Evolutionary conservation across 176 grass and related monocot species (phyloP).

Genomic region (Avena insularis): DNA sequence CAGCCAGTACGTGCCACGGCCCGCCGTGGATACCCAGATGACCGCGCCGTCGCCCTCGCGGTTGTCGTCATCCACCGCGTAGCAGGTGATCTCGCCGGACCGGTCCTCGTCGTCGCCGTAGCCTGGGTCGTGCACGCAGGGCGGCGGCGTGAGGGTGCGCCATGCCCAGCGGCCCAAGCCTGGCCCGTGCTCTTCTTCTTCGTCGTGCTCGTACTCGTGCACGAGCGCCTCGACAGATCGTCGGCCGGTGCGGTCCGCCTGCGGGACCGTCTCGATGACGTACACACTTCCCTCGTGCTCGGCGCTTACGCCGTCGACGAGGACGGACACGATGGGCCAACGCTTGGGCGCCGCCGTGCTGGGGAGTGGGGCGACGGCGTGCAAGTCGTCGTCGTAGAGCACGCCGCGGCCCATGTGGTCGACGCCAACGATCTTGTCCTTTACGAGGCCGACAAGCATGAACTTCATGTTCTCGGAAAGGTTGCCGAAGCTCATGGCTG

Average conservation of each 20-base stretch:
- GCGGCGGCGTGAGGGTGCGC: neutral
- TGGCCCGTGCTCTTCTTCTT: too few species aligned
- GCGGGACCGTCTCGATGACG: neutral
- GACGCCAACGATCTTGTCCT: neutral
- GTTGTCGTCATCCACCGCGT: neutral
- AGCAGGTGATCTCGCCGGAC: conserved; percentile 3
- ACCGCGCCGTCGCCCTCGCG: neutral
- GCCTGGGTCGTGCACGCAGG: neutral
- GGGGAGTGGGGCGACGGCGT: neutral
- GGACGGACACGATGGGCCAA: neutral
- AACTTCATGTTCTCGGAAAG: neutral
- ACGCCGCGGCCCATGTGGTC: neutral
- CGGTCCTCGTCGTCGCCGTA: neutral
- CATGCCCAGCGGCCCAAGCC: neutral
- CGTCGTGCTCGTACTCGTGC: neutral
- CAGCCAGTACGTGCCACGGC: neutral
- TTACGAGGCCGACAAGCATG: neutral
- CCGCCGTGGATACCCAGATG: neutral
- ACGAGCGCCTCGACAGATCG: neutral
- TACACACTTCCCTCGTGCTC: neutral
- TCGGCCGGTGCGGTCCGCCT: neutral
- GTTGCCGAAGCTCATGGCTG: neutral
- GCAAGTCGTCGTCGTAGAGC: neutral
- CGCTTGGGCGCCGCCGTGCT: neutral
- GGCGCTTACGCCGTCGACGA: neutral